These are phyloP conservation scores for Aureobasidium musti DNA, from an alignment of 2,329 filamentous ascomycete species.

Conservation along the genomic window DNA sequence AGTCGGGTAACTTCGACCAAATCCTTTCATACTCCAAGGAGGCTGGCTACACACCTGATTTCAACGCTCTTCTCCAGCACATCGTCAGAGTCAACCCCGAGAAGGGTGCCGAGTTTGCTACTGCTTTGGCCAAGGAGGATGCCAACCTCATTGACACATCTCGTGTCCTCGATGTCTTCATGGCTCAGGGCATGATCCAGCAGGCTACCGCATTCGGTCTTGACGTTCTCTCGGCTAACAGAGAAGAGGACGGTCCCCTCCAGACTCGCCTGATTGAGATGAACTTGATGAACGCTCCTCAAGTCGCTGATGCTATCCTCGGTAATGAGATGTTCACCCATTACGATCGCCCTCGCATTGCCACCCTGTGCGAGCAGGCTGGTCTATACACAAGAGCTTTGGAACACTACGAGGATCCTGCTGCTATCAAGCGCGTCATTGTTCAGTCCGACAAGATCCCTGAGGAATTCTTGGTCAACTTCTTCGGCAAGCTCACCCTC, in stretches of 20 bases:
- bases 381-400: slow-evolving; percentile 71
- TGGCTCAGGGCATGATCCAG: slow-evolving; percentile 96
- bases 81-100: slow-evolving; percentile 89
- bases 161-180: slow-evolving; percentile 95
- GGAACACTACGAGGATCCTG: slow-evolving; percentile 91
- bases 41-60: slow-evolving; percentile 90
- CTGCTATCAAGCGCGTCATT: slow-evolving; percentile 84
- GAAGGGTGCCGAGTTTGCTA: slow-evolving; percentile 92
- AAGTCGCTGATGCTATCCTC: slow-evolving; percentile 96
- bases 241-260: slow-evolving; percentile 86
- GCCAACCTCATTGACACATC: slow-evolving; percentile 87
- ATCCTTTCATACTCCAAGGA: slow-evolving; percentile 89
- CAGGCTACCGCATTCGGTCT: slow-evolving; percentile 97
- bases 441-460: slow-evolving; percentile 85
- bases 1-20: slow-evolving; percentile 95
- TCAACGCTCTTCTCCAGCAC: slow-evolving; percentile 86
- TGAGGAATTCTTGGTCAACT: slow-evolving; percentile 86
- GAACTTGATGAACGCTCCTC: slow-evolving; percentile 94
- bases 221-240: slow-evolving; percentile 92
- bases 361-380: slow-evolving; percentile 88
- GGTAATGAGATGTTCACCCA: slow-evolving; percentile 98
- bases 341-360: slow-evolving; percentile 89
- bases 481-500: slow-evolving; percentile 91
- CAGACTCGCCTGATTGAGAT: slow-evolving; percentile 96
- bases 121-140: slow-evolving; percentile 86